Percentiles rank a stretch among this genome's conserved stretches.
Evolutionary conservation across 495 filamentous ascomycete genomes (phyloP).

Genomic region (Aspergillus baeticus): DNA sequence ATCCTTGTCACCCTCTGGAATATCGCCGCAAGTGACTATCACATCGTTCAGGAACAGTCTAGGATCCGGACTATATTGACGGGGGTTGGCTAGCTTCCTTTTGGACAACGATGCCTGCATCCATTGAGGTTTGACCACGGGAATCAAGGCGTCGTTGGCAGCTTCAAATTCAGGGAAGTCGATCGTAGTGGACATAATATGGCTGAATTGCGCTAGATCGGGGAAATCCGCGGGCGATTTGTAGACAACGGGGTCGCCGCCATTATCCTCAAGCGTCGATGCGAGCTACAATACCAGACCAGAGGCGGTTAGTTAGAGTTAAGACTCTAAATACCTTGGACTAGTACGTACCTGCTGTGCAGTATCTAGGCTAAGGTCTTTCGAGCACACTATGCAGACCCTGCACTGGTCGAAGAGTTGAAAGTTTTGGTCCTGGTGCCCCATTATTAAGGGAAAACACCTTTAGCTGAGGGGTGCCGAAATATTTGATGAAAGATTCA

Average conservation of each 20-base stretch:
- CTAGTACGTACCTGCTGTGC: slow-evolving; percentile 38
- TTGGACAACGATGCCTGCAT: slow-evolving; percentile 65
- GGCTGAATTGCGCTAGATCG: slow-evolving; percentile 62
- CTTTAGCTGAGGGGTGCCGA: background rate
- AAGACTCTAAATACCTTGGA: slow-evolving; percentile 1
- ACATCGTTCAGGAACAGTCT: slow-evolving; percentile 85
- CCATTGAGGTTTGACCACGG: slow-evolving; percentile 86
- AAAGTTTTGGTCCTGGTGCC: slow-evolving; percentile 24
- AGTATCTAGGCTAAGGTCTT: slow-evolving; percentile 48
- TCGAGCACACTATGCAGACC: slow-evolving; percentile 40
- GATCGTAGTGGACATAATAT: slow-evolving; percentile 79
- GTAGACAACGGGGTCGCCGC: slow-evolving; percentile 49
- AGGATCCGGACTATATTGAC: slow-evolving; percentile 88
- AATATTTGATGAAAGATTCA: background rate
- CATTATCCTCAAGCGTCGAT: slow-evolving; percentile 47
- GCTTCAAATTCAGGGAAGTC: slow-evolving; percentile 83
- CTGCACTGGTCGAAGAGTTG: slow-evolving; percentile 46
- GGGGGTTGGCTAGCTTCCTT: slow-evolving; percentile 67
- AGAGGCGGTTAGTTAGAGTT: background rate
- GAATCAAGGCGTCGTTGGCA: slow-evolving; percentile 68
- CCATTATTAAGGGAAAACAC: slow-evolving; percentile 29
- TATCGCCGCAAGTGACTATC: slow-evolving; percentile 70
- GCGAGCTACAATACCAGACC: slow-evolving; percentile 27
- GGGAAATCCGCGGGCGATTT: slow-evolving; percentile 45
- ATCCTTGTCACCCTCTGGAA: slow-evolving; percentile 87